phyloP scores from a whole-genome alignment of 768 basidiomycete species.

The Mycena maculata region DNA sequence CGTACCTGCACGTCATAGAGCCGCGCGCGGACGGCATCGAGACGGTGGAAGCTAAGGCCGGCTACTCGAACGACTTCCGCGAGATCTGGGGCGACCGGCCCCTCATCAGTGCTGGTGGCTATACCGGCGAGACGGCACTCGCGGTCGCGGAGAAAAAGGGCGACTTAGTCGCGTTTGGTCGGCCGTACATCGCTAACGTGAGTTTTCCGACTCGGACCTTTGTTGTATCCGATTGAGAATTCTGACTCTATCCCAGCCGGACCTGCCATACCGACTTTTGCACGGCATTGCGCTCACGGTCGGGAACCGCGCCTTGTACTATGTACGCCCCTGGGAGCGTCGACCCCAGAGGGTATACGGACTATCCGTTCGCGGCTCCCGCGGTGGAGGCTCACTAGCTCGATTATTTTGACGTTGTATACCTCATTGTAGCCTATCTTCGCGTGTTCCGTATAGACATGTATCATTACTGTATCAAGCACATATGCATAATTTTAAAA shows the following conservation, averaged over 20 bases:
- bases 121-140: conserved; percentile 46
- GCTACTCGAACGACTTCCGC: conserved; percentile 50
- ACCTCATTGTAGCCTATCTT: no score
- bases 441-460: no score
- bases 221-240: no score
- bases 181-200: background rate
- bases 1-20: conserved; percentile 60
- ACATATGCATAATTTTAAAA: no score
- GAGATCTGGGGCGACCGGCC: conserved; percentile 52
- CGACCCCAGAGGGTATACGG: background rate
- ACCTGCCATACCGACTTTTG: conserved; percentile 2
- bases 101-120: no score
- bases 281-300: no score
- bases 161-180: conserved; percentile 32
- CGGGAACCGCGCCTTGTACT: background rate
- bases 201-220: background rate
- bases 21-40: conserved; percentile 39
- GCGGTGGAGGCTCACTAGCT: background rate
- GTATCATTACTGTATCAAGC: no score
- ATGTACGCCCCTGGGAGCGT: background rate
- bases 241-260: background rate
- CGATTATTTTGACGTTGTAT: no score
- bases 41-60: no score
- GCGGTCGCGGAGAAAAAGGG: conserved; percentile 44
- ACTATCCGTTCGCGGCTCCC: background rate